A percentile compares a stretch with the other conserved stretches of the same genome.
Evolutionary conservation across 139 green algal species (phyloP).

Genomic region (Coelastrella sp.): DNA sequence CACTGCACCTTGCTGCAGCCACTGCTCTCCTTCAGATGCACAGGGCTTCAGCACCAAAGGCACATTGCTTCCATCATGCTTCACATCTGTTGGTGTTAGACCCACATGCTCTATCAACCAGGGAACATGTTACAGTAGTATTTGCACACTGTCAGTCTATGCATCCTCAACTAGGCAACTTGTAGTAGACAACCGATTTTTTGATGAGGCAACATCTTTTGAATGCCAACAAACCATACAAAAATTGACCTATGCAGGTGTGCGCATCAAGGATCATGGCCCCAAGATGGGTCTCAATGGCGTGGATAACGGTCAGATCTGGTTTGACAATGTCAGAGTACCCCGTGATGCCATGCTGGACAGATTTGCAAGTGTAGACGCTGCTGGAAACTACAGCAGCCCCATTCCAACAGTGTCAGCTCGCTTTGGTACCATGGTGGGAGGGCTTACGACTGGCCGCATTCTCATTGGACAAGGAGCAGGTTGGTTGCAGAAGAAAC

Average conservation of each 20-base stretch:
- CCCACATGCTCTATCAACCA: no score
- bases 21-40: no score
- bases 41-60: no score
- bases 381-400: constrained; percentile 72
- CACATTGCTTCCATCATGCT: no score
- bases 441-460: constrained; percentile 84
- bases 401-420: constrained; percentile 69
- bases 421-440: constrained; percentile 90
- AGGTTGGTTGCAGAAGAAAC: background rate
- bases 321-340: constrained; percentile 86
- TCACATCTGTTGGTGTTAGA: no score
- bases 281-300: constrained; percentile 84
- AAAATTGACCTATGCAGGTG: constrained; percentile 4
- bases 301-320: constrained; percentile 91
- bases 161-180: no score
- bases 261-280: constrained; percentile 79
- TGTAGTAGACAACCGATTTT: no score
- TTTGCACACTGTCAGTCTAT: no score
- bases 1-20: no score
- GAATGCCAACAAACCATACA: no score
- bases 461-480: constrained; percentile 81
- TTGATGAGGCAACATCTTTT: no score
- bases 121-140: no score
- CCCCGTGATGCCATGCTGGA: constrained; percentile 53
- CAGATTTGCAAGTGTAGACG: constrained; percentile 68